Evolutionary conservation across 805 yeast species (phyloP).

Genomic region (Pichia scutulata): DNA sequence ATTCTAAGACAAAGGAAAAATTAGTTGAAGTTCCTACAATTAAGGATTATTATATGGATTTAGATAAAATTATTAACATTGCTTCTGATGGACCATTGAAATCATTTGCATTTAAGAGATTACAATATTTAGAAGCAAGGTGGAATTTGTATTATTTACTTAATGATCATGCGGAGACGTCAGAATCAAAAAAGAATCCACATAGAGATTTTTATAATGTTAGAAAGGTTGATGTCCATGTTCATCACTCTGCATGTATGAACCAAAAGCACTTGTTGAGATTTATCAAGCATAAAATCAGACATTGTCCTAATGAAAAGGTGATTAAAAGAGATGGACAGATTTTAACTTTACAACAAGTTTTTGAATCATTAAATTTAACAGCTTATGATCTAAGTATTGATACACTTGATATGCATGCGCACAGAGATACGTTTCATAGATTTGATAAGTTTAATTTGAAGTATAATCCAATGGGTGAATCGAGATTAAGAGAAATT

Average conservation of each 20-base stretch:
- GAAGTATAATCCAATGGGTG: slow-evolving; percentile 97
- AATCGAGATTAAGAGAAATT: slow-evolving; percentile 92
- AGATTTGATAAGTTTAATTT: slow-evolving; percentile 95
- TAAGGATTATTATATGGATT: slow-evolving; percentile 76
- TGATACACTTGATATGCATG: slow-evolving; percentile 98
- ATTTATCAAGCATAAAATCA: slow-evolving; percentile 89
- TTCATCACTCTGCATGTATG: slow-evolving; percentile 99
- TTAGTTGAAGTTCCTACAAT: slow-evolving; percentile 70
- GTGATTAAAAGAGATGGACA: slow-evolving; percentile 93
- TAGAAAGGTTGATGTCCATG: slow-evolving; percentile 96
- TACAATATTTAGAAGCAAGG: slow-evolving; percentile 91
- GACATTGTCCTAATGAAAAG: slow-evolving; percentile 76
- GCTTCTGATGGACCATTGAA: slow-evolving; percentile 95
- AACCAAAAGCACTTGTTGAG: slow-evolving; percentile 94
- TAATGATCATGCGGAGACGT: slow-evolving; percentile 88
- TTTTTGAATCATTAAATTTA: slow-evolving; percentile 80
- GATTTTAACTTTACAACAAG: slow-evolving; percentile 78
- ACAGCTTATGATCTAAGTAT: slow-evolving; percentile 93
- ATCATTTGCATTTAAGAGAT: slow-evolving; percentile 88
- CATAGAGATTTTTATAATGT: slow-evolving; percentile 97
- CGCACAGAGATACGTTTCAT: slow-evolving; percentile 96
- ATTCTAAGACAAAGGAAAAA: slow-evolving; percentile 23
- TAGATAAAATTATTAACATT: slow-evolving; percentile 62
- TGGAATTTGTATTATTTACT: slow-evolving; percentile 87
- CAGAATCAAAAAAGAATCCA: slow-evolving; percentile 85